Conservation (phyloP, 345 rosid genomes). For the Rubroshorea leprosula region DNA sequence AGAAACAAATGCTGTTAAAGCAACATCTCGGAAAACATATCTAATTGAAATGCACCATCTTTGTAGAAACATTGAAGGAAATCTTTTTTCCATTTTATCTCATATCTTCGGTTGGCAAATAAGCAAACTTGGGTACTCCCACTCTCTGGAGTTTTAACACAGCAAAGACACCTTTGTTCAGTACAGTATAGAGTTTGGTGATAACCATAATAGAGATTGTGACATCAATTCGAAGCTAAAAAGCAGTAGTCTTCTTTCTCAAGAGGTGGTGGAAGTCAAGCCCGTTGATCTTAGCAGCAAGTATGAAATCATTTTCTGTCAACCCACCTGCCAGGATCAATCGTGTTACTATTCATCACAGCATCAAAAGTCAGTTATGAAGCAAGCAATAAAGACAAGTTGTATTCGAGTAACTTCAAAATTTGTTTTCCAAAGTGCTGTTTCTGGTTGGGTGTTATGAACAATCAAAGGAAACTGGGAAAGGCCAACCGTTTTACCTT, state of each 20-base stretch:
- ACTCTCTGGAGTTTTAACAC: background rate
- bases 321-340: slow-evolving; percentile 46
- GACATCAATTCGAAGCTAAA: background rate
- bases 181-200: background rate
- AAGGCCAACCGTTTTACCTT: background rate
- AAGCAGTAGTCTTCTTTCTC: slow-evolving; percentile 34
- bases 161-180: background rate
- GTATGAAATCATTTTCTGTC: slow-evolving; percentile 91
- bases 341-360: background rate
- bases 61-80: background rate
- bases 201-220: background rate
- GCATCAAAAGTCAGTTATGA: background rate
- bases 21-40: background rate
- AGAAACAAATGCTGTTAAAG: too few species aligned
- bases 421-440: background rate
- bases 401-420: background rate
- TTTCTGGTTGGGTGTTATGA: background rate
- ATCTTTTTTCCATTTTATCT: too few species aligned
- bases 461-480: background rate
- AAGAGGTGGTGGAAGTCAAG: slow-evolving; percentile 61
- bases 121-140: background rate
- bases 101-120: background rate
- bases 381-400: too few species aligned
- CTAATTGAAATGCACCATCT: background rate
- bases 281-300: slow-evolving; percentile 73